A percentile compares a stretch with the other conserved stretches of the same genome.
Evolutionary conservation across 768 basidiomycete species (phyloP).

Genomic region (Boletellus sp.): DNA sequence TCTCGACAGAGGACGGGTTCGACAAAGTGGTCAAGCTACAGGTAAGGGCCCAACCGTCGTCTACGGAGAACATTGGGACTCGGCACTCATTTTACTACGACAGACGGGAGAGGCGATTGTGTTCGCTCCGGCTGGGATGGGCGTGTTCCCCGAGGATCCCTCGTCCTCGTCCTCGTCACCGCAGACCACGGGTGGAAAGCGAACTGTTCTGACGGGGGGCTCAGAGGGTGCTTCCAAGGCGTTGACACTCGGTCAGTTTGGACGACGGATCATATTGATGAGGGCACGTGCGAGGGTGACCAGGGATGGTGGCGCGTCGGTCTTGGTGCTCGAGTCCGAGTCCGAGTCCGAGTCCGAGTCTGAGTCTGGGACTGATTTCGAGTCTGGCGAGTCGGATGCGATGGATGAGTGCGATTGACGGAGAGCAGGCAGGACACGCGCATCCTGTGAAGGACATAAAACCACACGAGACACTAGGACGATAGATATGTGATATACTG

Average conservation of each 20-base stretch:
- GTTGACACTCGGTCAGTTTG: constrained; percentile 39
- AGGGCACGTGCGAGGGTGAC: constrained; percentile 59
- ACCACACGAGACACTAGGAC: no score
- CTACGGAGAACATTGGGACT: neutral
- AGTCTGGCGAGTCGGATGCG: no score
- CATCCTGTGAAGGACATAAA: no score
- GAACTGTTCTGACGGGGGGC: neutral
- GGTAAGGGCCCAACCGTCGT: constrained; percentile 34
- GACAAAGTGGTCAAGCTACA: constrained; percentile 57
- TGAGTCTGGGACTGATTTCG: no score
- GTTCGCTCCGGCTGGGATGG: constrained; percentile 57
- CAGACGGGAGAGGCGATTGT: constrained; percentile 68
- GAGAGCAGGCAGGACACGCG: no score
- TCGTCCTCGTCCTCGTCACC: neutral
- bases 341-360: neutral
- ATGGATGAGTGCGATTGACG: no score
- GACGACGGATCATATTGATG: constrained; percentile 53
- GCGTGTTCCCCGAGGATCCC: constrained; percentile 28
- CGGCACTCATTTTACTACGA: neutral
- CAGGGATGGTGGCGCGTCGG: constrained; percentile 55
- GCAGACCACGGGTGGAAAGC: neutral
- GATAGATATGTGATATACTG: no score
- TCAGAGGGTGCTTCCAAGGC: neutral
- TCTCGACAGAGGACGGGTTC: constrained; percentile 52
- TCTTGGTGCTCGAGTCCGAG: constrained; percentile 33